These are phyloP conservation scores for Vigna reflexopilosa DNA, from an alignment of 306 rosid species.

Conservation along the genomic window DNA sequence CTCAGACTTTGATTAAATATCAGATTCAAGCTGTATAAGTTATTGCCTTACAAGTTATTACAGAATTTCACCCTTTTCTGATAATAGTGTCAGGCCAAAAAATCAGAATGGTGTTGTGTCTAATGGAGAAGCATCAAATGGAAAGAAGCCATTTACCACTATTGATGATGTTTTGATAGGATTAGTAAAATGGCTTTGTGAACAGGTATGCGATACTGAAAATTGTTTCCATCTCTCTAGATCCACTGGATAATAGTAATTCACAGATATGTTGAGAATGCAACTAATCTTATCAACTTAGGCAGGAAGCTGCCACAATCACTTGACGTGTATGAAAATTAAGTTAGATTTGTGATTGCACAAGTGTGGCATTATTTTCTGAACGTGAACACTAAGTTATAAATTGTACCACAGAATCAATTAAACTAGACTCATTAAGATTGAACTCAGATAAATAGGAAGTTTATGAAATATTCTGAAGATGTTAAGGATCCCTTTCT, in stretches of 20 bases:
- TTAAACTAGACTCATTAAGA: neutral
- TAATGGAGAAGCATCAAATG: constrained; percentile 78
- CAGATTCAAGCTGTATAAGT: constrained; percentile 25
- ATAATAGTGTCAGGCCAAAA: constrained; percentile 80
- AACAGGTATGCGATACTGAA: constrained; percentile 68
- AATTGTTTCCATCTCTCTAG: constrained; percentile 31
- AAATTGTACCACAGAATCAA: constrained; percentile 16
- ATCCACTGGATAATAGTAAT: neutral
- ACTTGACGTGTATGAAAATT: constrained; percentile 22
- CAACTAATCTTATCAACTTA: constrained; percentile 19
- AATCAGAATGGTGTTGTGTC: constrained; percentile 56
- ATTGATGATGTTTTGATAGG: constrained; percentile 90
- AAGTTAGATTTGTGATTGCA: constrained; percentile 13
- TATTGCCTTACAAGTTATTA: constrained; percentile 24
- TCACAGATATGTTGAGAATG: constrained; percentile 18
- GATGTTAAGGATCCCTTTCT: constrained; percentile 22
- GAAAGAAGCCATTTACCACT: constrained; percentile 64
- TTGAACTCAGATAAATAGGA: constrained; percentile 7
- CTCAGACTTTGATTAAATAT: constrained; percentile 30
- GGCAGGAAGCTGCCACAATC: constrained; percentile 27
- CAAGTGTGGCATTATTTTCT: constrained; percentile 15
- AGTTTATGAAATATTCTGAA: constrained; percentile 5
- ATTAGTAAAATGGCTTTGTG: constrained; percentile 98
- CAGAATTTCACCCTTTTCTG: constrained; percentile 34
- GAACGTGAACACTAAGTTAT: constrained; percentile 31